Percentiles rank a stretch among this genome's conserved stretches.
These are phyloP conservation scores for Aspergillus sp. DNA, from an alignment of 2,329 filamentous ascomycete genomes.

Conservation along the genomic window DNA sequence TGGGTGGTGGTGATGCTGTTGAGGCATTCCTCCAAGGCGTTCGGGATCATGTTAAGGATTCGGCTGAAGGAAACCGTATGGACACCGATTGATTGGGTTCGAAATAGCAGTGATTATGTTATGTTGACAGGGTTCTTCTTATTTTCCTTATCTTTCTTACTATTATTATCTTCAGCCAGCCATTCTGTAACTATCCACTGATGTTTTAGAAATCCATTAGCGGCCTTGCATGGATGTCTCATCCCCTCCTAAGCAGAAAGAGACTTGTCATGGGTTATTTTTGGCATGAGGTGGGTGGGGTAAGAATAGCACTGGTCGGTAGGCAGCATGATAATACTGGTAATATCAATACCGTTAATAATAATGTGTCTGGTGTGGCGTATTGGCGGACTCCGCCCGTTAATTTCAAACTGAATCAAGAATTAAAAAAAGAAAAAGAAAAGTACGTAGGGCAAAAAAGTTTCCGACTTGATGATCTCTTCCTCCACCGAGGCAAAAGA, in stretches of 20 bases:
- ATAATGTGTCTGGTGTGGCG: constrained; percentile 4
- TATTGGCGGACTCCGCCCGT: not conserved
- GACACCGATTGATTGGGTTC: constrained; percentile 41
- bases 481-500: no score
- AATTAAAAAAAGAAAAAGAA: not conserved
- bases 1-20: constrained; percentile 85
- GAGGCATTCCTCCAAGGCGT: constrained; percentile 90
- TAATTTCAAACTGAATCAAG: not conserved
- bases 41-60: constrained; percentile 71
- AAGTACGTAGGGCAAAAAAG: not conserved
- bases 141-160: not conserved
- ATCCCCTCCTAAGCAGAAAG: not conserved
- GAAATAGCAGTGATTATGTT: constrained; percentile 9
- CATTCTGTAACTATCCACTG: constrained; percentile 1
- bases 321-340: constrained; percentile 6
- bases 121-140: constrained; percentile 23
- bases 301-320: not conserved
- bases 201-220: constrained; percentile 5
- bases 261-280: constrained; percentile 7
- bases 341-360: not conserved
- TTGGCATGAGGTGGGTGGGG: constrained; percentile 7
- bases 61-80: constrained; percentile 42
- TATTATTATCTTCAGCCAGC: not conserved
- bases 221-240: constrained; percentile 8
- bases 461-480: not conserved